Evolutionary conservation across 2,329 filamentous ascomycete genomes (phyloP), one percentile per base, ranked within the genome.

Genomic region (Teratosphaeria destructans): DNA sequence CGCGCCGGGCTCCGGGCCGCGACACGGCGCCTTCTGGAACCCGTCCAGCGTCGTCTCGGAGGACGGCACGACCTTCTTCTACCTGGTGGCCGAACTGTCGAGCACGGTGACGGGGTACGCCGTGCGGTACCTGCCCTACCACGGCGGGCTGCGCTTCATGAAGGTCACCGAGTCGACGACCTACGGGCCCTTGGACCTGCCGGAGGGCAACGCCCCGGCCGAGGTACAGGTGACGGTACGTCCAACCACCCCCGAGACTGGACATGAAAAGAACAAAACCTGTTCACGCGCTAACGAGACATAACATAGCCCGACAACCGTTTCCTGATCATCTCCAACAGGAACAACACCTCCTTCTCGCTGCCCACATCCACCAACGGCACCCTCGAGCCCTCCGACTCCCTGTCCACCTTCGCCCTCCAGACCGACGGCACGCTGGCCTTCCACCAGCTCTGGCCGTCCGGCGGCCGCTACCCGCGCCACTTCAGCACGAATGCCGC

Each of bases 311-410:
- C 76, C 3, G 76, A 78, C 63, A 76, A 79, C 61, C 81, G 79
- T 39, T 88, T 84, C 75, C 70, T 91, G 57, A 77, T 88, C 64
- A 79, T 87, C 52, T 87, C 85, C 2, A 88, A 87, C 63, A 85
- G 89, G 62, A 81, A 82, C 68, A 86, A 87, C 68, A 77, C 75
- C 53, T 74, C 79, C 26, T 81, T 85, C 69, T 72, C 60, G 62
- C 67, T 64, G 76, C 57, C 63, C 26, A 54, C 69, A 0, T 23
- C 23, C 23, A 69, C 78, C 8, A 86, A 85, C 63, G 70, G 64
- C 55, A 74, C 73, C 4, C 59, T 64, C 37, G 60, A 75, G 23
- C 59, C 64, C 2, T 77, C 74, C 0, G 86, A 89, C 71, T 81
- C 86, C 0, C 74, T 92, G 58, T 79, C 86, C 61, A 84, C 78